Evolutionary conservation across 148 eudicot species (phyloP), one percentile per base, ranked within the genome.

Genomic region (Heliosperma pusillum): DNA sequence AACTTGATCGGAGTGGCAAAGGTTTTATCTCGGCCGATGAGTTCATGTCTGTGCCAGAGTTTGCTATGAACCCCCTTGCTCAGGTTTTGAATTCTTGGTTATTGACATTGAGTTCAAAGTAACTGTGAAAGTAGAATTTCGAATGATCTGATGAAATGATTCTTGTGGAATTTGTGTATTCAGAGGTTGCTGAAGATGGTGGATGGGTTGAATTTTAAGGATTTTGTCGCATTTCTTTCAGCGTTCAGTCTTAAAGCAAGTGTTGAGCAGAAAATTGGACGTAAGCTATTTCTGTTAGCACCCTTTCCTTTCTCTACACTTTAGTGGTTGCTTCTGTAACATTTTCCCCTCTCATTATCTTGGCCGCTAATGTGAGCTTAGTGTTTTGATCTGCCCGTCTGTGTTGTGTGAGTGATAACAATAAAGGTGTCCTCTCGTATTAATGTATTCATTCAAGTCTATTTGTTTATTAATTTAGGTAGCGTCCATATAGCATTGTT

Each of bases 111-210:
- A 40, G 12, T 30, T 36, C 20, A 3, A 22, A 45, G 68, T 57
- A n/a, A 22, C 16, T 11, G 66, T 72, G 7, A 22, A 64, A 45
- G 30, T 76, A 36, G 73, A 57, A 24, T 36, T 69, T 62, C 33
- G 16, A 68, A 15, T 55, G 24, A 53, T 29, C 27, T 66, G 45
- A 44, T 57, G 36, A 11, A n/a, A 42, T 40, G 65, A 11, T 17
- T 57, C 21, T 72, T 66, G 74, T 66, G 68, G 53, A 59, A 55
- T 58, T 10, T 68, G 25, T 80, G 29, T 59, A 30, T 82, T 76
- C 87, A 92, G 99, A 92, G 99, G 83, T 78, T 96, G 86, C 84
- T 96, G 61, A 90, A 88, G 80, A 96, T 92, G 99, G 97, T 88
- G 62, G 99, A 96, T 82, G 97, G 97, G 16, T 81, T 92, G 82